Evolutionary conservation across 441 rosid species (phyloP), one percentile per base, ranked within the genome.

Genomic region (Euphorbia schlechtendalii): DNA sequence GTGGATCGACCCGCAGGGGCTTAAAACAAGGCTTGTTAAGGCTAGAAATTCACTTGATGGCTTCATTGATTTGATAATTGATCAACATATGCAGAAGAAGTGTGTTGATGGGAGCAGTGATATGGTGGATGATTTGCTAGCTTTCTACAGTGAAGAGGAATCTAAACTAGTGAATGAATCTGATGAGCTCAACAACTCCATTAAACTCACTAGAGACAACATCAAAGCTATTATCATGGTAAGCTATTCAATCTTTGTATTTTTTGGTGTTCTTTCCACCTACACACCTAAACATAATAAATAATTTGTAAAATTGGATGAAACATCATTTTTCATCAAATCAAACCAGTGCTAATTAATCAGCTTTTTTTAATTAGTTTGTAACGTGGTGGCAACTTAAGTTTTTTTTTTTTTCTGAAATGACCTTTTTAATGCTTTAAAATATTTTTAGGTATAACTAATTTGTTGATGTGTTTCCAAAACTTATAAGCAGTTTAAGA

Each of bases 211-310:
- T 1, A 79, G 81, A 61, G 90, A 90, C 56, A 88, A 90, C 78
- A 94, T 94, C 77, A 90, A 94, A 76, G 99, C 96, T 30, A 84
- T 90, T 59, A 89, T 94, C 76, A 94, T 94, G 97, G 99, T 93
- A 83, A 66, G 28, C 21, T 32, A 32, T 2, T 32, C 7, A 32
- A 2, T 32, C 3, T 7, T 32, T 2, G 7, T 43, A 5, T 43
- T 2, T 43, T 43, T 43, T 2, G 3, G 12, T 14, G 2, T 43
- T 43, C 4, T 32, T 32, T 32, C 6, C 3, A 3, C 6, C 34
- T 32, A 2, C 6, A 32, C 6, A 32, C 34, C 34, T 32, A 32
- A 32, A 32, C 34, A 6, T 32, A 32, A 3, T 32, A 32, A 2
- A 2, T 2, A 2, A 32, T 32, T 32, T 32, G 6, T 32, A 32